Evolutionary conservation across 768 basidiomycete genomes (phyloP), one percentile per base, ranked within the genome.

Genomic region (Lactarius hatsudake): DNA sequence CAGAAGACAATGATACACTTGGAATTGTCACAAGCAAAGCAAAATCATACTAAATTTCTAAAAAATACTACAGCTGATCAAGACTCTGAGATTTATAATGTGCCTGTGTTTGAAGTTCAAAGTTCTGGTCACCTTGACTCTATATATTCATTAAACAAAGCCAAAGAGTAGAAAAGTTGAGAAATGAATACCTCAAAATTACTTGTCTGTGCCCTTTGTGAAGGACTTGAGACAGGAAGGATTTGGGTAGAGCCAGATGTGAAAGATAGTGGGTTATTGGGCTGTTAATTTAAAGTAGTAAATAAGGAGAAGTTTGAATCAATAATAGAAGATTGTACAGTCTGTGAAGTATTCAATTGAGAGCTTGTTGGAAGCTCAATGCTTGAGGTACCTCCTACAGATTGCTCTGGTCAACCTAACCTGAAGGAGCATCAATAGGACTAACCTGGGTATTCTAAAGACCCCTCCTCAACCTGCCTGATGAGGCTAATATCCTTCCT

Each of bases 401-500:
- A 26, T 26, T 26, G 13, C 9, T 20, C 10, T 28, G 10, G 26
- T 28, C 18, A 32, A 26, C 54, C 10, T 9, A 30, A 6, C 13
- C 20, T 10, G 18, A 57, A 30, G 23, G 30, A 28, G 4, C 23
- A 18, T 30, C 15, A 5, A 23, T 30, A 36, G 7, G 7, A 59
- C 48, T 28, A n/a, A 67, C 62, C 51, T 10, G 26, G 40, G 26
- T 55, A 20, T 36, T 51, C 34, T 4, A 61, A 53, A 18, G 56
- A 28, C 15, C 61, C 67, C 26, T 69, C 59, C n/a, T 69, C 67
- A 20, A 55, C 67, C 3, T 67, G 36, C 4, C 56, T 59, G 36
- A 69, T 69, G 20, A 69, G 61, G n/a, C 30, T 40, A 26, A 69
- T 54, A 43, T 69, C 68, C 23, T 17, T 30, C 54, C 61, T 62